These are phyloP conservation scores for Begonia loranthoides DNA, from an alignment of 306 rosid genomes.

Conservation along the genomic window DNA sequence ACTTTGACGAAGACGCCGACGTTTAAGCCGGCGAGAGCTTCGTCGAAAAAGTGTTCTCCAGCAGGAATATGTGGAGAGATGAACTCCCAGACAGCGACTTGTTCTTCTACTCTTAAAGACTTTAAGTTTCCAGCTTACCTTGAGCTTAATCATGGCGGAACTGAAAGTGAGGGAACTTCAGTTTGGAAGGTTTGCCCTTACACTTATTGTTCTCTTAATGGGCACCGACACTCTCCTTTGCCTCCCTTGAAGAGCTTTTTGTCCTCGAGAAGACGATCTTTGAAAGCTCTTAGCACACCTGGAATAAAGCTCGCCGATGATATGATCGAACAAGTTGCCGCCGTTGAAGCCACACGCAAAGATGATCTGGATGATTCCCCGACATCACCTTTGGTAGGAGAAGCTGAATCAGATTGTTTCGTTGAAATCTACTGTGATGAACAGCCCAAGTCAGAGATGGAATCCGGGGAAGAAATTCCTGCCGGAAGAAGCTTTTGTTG, in stretches of 20 bases:
- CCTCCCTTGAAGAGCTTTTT: slow-evolving; percentile 74
- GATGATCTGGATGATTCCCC: slow-evolving; percentile 11
- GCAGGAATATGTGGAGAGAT: slow-evolving; percentile 35
- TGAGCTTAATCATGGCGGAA: slow-evolving; percentile 51
- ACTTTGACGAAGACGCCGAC: slow-evolving; percentile 59
- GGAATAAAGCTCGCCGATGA: slow-evolving; percentile 18
- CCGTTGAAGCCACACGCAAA: slow-evolving; percentile 10
- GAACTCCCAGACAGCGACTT: slow-evolving; percentile 44
- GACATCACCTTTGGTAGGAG: slow-evolving; percentile 12
- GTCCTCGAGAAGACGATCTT: slow-evolving; percentile 46
- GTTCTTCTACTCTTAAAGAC: slow-evolving; percentile 82
- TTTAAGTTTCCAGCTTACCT: slow-evolving; percentile 61
- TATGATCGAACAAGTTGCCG: slow-evolving; percentile 13
- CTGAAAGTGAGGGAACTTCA: slow-evolving; percentile 75
- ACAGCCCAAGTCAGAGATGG: slow-evolving; percentile 19
- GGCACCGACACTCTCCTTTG: slow-evolving; percentile 41
- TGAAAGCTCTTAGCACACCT: slow-evolving; percentile 40
- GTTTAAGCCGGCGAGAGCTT: slow-evolving; percentile 48
- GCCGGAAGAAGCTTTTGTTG: slow-evolving; percentile 22
- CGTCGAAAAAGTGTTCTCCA: slow-evolving; percentile 35
- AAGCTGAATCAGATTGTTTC: slow-evolving; percentile 29
- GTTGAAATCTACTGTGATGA: slow-evolving; percentile 43
- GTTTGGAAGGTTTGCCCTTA: slow-evolving; percentile 75
- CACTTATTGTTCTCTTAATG: slow-evolving; percentile 82
- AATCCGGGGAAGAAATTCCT: slow-evolving; percentile 17